A percentile compares a stretch with the other conserved stretches of the same genome.
These are phyloP conservation scores for Claviceps spartinae DNA, from an alignment of 2,329 filamentous ascomycete genomes.

Conservation along the genomic window DNA sequence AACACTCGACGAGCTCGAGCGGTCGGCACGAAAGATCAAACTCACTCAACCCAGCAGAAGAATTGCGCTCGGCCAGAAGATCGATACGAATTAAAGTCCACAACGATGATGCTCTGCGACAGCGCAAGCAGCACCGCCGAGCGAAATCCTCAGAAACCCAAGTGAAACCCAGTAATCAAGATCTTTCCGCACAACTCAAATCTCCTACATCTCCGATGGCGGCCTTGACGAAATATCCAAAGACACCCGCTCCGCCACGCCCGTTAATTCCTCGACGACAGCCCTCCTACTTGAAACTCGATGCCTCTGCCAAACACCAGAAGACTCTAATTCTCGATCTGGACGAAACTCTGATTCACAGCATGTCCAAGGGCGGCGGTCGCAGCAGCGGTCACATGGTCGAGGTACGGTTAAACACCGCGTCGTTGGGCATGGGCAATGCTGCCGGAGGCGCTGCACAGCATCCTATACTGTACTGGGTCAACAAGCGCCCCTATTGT, in stretches of 20 bases:
- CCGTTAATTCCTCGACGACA: slow-evolving; percentile 81
- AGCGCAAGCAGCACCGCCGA: slow-evolving; percentile 59
- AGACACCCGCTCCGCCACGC: slow-evolving; percentile 74
- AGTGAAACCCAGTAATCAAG: slow-evolving; percentile 28
- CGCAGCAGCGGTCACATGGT: slow-evolving; percentile 96
- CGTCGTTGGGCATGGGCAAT: slow-evolving; percentile 46
- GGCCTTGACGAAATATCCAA: slow-evolving; percentile 76
- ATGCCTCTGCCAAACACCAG: slow-evolving; percentile 46
- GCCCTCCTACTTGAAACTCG: slow-evolving; percentile 65
- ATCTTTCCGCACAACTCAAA: slow-evolving; percentile 71
- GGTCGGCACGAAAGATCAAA: slow-evolving; percentile 49
- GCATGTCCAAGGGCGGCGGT: slow-evolving; percentile 79
- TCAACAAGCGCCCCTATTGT: slow-evolving; percentile 93
- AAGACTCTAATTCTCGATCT: slow-evolving; percentile 94
- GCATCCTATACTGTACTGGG: slow-evolving; percentile 95
- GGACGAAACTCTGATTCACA: slow-evolving; percentile 95
- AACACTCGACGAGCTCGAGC: slow-evolving; percentile 23
- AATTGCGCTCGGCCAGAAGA: slow-evolving; percentile 51
- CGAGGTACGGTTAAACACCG: slow-evolving; percentile 77
- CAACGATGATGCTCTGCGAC: slow-evolving; percentile 60
- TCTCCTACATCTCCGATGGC: slow-evolving; percentile 78
- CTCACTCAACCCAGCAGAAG: slow-evolving; percentile 45
- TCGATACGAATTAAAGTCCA: slow-evolving; percentile 87
- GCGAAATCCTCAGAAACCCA: slow-evolving; percentile 34
- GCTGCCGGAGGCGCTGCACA: slow-evolving; percentile 58